Percentiles rank a stretch among this genome's conserved stretches.
Evolutionary conservation across 1,284 basidiomycete genomes (phyloP).

Genomic region (Ceratorhiza oryzae-sativae): DNA sequence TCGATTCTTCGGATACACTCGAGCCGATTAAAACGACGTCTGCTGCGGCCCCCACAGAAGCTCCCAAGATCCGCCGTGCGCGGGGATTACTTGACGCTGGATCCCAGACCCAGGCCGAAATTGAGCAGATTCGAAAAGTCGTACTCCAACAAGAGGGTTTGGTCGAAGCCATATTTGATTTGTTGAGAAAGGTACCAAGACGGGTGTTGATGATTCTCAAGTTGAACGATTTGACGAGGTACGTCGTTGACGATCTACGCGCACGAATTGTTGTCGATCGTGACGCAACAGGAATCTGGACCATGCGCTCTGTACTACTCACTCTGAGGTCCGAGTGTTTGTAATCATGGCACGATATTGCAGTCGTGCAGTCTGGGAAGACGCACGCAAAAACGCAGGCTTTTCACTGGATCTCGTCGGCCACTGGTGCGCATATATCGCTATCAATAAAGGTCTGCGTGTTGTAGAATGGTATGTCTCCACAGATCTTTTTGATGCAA

Average conservation of each 20-base stretch:
- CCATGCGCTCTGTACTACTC: conserved; percentile 71
- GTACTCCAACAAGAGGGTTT: conserved; percentile 83
- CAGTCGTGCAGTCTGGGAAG: conserved; percentile 81
- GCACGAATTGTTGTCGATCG: neutral
- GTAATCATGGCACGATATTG: conserved; percentile 93
- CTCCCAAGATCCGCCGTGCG: conserved; percentile 58
- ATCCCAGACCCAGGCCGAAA: conserved; percentile 72
- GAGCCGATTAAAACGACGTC: conserved; percentile 51
- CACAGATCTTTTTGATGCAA: neutral
- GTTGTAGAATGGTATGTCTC: conserved; percentile 47
- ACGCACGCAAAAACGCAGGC: conserved; percentile 69
- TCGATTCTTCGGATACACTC: conserved; percentile 9
- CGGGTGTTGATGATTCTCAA: conserved; percentile 89
- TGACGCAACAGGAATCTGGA: conserved; percentile 67
- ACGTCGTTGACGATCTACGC: conserved; percentile 43
- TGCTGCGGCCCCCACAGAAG: conserved; percentile 20
- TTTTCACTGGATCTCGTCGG: conserved; percentile 34
- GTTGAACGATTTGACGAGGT: conserved; percentile 82
- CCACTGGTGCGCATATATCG: conserved; percentile 61
- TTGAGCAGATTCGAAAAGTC: conserved; percentile 79
- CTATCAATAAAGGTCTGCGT: conserved; percentile 54
- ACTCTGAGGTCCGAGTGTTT: conserved; percentile 77
- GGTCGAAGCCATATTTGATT: conserved; percentile 81
- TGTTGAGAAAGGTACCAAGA: conserved; percentile 82
- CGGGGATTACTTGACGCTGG: conserved; percentile 77